Base-by-base conservation (phyloP, 2,329 filamentous ascomycete genomes). In the Juglanconis sp. region DNA sequence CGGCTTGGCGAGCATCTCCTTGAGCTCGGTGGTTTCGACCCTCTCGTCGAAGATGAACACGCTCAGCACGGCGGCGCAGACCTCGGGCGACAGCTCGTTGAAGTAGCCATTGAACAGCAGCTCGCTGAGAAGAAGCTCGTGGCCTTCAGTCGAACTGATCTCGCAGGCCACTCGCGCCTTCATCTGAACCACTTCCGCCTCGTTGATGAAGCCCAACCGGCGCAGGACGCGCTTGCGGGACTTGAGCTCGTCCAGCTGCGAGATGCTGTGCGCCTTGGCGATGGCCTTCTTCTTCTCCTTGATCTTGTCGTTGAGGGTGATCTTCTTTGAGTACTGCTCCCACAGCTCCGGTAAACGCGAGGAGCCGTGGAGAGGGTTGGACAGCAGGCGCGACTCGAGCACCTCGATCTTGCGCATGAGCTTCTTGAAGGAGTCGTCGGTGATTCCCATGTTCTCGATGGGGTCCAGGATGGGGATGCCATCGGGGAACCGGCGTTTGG, bases 31-130 rank as follows among this genome's bases (percentile, higher is more conserved):
- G 11, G 93, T 87, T 68, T 94, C 90, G 52, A 91, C 87, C 80
- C 96, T 96, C 77, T 99, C 95, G 71, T 99, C 96, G 67, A 98
- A 97, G 65, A 99, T 95, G 77, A 99, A 98, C 70, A 91, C 93
- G 68, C 91, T 96, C 61, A 99, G 82, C 5, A 93, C 86, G 0
- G 94, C 85, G 1, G 95, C 95, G 68, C 89, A 91, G 66, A 94
- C 84, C 73, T 98, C 94, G 0, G 95, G 92, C 0, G 87, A 87
- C 48, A 98, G 79, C 71, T 97, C 93, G 72, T 98, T 99, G 83
- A 99, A 99, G 82, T 97, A 98, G 44, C 93, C 87, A 74, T 98
- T 96, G 76, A 99, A 98, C 0, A 99, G 83, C 34, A 99, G 81
- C 74, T 99, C 95, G 11, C 91, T 92, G 5, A 99, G 83, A 65